phyloP scores from a whole-genome alignment of 495 filamentous ascomycete genomes.

The Neurospora sp. region DNA sequence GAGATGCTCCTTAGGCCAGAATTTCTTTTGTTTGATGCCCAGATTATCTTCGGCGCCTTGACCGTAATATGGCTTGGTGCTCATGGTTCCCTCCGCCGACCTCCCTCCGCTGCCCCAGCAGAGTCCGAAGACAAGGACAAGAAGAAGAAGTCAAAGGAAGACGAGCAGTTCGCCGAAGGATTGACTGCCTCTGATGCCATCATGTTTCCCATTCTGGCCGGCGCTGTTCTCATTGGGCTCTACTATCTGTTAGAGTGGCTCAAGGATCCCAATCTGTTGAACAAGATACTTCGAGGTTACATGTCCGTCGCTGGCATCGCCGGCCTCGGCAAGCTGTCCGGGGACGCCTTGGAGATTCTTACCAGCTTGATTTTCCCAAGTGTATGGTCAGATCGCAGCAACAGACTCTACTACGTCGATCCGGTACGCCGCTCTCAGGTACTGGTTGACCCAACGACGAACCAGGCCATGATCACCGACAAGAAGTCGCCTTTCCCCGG shows the following conservation, averaged over 20 bases:
- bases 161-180: slow-evolving; percentile 62
- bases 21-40: slow-evolving; percentile 27
- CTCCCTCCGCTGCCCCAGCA: slow-evolving; percentile 60
- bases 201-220: slow-evolving; percentile 77
- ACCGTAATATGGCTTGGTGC: slow-evolving; percentile 37
- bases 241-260: slow-evolving; percentile 89
- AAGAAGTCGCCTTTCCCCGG: slow-evolving; percentile 39
- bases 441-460: slow-evolving; percentile 6
- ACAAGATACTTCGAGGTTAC: slow-evolving; percentile 76
- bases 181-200: slow-evolving; percentile 74
- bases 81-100: slow-evolving; percentile 51
- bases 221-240: slow-evolving; percentile 57
- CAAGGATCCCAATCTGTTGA: slow-evolving; percentile 69
- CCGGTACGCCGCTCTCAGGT: slow-evolving; percentile 16
- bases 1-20: slow-evolving; percentile 41
- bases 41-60: slow-evolving; percentile 32
- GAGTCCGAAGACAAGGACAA: slow-evolving; percentile 38
- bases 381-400: slow-evolving; percentile 39
- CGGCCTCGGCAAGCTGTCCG: slow-evolving; percentile 57
- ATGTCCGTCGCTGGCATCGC: slow-evolving; percentile 72
- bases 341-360: slow-evolving; percentile 54
- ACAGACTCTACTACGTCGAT: slow-evolving; percentile 38
- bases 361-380: slow-evolving; percentile 65
- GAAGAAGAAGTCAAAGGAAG: slow-evolving; percentile 43
- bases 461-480: slow-evolving; percentile 6